A percentile compares a stretch with the other conserved stretches of the same genome.
phyloP scores from a whole-genome alignment of 345 rosid genomes.

The Gossypium sturtianum region DNA sequence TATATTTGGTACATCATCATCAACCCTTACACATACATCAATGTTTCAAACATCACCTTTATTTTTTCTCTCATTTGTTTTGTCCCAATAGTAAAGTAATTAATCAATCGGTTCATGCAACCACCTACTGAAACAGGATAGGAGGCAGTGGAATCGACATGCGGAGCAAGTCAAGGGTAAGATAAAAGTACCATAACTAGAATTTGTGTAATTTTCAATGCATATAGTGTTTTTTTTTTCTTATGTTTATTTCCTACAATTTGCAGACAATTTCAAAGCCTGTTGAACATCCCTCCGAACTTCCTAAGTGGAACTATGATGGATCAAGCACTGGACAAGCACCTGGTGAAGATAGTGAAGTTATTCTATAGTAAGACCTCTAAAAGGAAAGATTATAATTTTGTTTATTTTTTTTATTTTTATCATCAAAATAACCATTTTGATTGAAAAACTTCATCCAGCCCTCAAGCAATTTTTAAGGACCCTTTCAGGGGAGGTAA shows the following conservation, averaged over 20 bases:
- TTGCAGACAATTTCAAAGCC: conserved; percentile 77
- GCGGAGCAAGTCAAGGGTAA: conserved; percentile 82
- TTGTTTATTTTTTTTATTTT: background rate
- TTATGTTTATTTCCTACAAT: conserved; percentile 5
- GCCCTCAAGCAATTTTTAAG: conserved; percentile 95
- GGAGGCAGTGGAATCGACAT: conserved; percentile 86
- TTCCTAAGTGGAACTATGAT: conserved; percentile 98
- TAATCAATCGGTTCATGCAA: background rate
- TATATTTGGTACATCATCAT: conserved; percentile 71
- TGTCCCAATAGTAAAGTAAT: background rate
- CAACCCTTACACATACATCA: too few relatives aligned
- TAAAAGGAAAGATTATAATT: background rate
- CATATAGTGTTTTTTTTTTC: conserved; percentile 1
- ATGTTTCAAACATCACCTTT: too few relatives aligned
- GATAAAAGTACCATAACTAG: conserved; percentile 9
- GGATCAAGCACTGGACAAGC: conserved; percentile 84
- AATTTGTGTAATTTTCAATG: background rate
- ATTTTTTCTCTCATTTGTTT: background rate
- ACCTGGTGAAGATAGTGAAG: conserved; percentile 98
- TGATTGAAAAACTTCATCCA: conserved; percentile 25
- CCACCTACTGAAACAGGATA: conserved; percentile 29
- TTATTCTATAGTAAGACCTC: conserved; percentile 82
- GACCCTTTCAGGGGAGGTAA: conserved; percentile 98
- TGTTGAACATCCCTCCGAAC: conserved; percentile 87
- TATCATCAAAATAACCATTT: conserved; percentile 5